These are phyloP conservation scores for Paramecium biaurelia DNA, from an alignment of 73 alveolate species.

Conservation along the genomic window DNA sequence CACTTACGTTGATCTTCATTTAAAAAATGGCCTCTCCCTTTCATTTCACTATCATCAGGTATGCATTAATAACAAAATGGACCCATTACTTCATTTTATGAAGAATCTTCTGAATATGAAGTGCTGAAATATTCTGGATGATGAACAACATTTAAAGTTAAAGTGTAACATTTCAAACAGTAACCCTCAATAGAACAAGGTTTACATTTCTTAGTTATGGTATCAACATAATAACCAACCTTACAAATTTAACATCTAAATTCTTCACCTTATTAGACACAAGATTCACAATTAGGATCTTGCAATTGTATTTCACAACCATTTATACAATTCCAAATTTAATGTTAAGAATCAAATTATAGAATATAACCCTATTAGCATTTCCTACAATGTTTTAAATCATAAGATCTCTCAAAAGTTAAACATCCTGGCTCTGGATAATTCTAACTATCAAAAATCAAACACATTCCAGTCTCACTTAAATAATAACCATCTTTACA, in stretches of 20 bases:
- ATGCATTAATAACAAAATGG: slow-evolving; percentile 25
- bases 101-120: not conserved
- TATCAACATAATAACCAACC: slow-evolving; percentile 28
- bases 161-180: not conserved
- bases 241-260: not conserved
- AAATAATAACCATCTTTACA: not conserved
- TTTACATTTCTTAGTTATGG: not conserved
- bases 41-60: not conserved
- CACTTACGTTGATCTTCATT: not conserved
- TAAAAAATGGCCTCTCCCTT: not conserved
- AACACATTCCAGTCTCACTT: not conserved
- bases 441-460: not conserved
- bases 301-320: not conserved
- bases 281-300: not conserved
- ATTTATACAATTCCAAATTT: not conserved
- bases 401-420: not conserved
- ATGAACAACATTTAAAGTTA: not conserved
- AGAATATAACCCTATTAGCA: not conserved
- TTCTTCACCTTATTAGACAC: not conserved
- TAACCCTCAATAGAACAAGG: not conserved
- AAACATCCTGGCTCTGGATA: not conserved
- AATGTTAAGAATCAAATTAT: not conserved
- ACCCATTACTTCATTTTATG: not conserved
- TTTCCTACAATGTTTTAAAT: not conserved
- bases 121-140: not conserved